These are phyloP conservation scores for Buxus sempervirens DNA, from an alignment of 164 flowering plant species.

Conservation along the genomic window DNA sequence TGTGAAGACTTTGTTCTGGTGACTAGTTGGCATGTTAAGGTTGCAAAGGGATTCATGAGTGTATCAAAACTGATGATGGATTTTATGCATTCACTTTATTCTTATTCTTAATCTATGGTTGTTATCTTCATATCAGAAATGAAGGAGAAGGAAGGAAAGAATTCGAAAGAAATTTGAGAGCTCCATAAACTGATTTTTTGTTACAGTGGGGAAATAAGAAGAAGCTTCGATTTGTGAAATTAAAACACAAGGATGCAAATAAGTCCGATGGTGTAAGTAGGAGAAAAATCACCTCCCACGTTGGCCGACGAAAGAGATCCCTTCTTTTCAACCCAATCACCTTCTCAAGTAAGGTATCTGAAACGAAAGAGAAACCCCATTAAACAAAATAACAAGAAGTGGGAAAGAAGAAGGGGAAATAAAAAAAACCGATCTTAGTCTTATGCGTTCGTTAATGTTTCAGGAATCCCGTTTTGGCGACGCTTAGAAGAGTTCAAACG, in stretches of 20 bases:
- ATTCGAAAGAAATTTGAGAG: constrained; percentile 20
- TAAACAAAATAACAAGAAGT: background rate
- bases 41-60: too few relatives aligned
- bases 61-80: too few relatives aligned
- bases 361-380: background rate
- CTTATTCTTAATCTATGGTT: background rate
- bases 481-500: constrained; percentile 5
- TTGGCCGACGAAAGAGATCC: constrained; percentile 30
- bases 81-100: too few relatives aligned
- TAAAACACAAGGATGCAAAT: constrained; percentile 32
- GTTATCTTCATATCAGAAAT: constrained; percentile 15
- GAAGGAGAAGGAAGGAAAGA: constrained; percentile 32
- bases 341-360: constrained; percentile 4
- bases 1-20: too few relatives aligned
- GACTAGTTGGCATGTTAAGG: too few relatives aligned
- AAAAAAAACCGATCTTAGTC: background rate
- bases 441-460: background rate
- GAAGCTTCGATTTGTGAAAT: constrained; percentile 47
- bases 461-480: constrained; percentile 14
- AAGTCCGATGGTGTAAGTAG: constrained; percentile 23
- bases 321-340: constrained; percentile 19
- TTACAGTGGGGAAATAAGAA: constrained; percentile 65
- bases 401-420: background rate
- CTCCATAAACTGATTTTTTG: constrained; percentile 44
- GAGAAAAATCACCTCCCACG: constrained; percentile 34